Evolutionary conservation across 306 rosid genomes (phyloP), one percentile per base, ranked within the genome.

Genomic region (Morella rubra): DNA sequence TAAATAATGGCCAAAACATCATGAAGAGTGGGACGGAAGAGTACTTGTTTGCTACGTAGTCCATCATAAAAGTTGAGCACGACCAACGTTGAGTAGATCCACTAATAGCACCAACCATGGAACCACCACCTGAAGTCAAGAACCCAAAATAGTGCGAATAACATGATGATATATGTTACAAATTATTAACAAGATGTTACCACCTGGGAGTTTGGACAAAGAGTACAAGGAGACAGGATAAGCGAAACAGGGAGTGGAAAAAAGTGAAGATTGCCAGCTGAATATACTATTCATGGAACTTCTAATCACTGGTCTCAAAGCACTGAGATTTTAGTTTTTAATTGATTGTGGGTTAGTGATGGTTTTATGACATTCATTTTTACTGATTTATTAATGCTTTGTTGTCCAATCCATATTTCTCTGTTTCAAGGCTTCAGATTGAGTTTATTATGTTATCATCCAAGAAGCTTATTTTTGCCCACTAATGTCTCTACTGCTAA

Each of bases 21-120:
- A 51, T 16, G 66, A 52, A 72, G 75, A 80, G 72, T 47, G 32
- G 51, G 77, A 75, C 40, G 79, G 83, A 73, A 72, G 76, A 41
- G 32, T 90, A 92, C 99, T 90, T 66, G 81, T 86, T 81, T 66
- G 98, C 92, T 51, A 95, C 76, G 89, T 89, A 92, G 86, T 91
- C 99, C 98, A 95, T 95, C 99, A 95, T 95, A 83, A 95, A 95
- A 24, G 99, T 92, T 10, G 99, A 95, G 79, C 68, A 92, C 98
- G 32, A 95, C 99, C 74, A 90, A 6, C 93, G 97, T 85, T 92
- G 99, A 71, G 98, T 91, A 60, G 98, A 95, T 78, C 97, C 99
- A 6, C 72, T 9, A 47, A 95, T 10, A 78, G 99, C 98, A 44
- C 96, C 98, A 75, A 92, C 97, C 99, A 95, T 92, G 12, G 99